Percentiles rank a stretch among this genome's conserved stretches.
Evolutionary conservation across 306 rosid genomes (phyloP).

Genomic region (Gillenia trifoliata): DNA sequence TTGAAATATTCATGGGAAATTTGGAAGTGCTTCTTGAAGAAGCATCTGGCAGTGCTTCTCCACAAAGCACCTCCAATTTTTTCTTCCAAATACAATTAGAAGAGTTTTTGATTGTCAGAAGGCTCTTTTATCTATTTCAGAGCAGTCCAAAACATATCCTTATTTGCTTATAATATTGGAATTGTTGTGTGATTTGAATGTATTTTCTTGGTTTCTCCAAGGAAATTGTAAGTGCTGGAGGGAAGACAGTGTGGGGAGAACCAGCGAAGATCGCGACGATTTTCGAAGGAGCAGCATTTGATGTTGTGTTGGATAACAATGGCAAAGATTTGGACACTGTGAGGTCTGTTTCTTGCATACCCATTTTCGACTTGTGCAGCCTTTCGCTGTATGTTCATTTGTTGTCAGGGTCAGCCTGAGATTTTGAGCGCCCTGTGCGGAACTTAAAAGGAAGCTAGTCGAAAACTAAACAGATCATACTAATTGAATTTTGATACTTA

Average conservation of each 20-base stretch:
- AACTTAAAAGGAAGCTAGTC: background rate
- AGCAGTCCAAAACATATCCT: too few species aligned
- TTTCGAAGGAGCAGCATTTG: constrained; percentile 66
- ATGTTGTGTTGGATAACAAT: constrained; percentile 91
- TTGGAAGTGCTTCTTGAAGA: background rate
- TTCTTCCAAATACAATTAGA: too few species aligned
- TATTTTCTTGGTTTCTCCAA: background rate
- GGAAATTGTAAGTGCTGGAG: constrained; percentile 92
- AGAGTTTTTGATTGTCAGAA: too few species aligned
- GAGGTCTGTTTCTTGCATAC: constrained; percentile 39
- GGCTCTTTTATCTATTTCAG: too few species aligned
- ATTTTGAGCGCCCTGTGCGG: too few species aligned
- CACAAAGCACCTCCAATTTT: too few species aligned
- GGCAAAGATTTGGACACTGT: constrained; percentile 88
- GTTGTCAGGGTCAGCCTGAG: background rate
- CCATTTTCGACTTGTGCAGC: background rate
- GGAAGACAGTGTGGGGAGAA: constrained; percentile 76
- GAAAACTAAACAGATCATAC: background rate
- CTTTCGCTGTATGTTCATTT: background rate
- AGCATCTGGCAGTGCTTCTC: too few species aligned
- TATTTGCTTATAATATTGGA: background rate
- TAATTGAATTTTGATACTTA: constrained; percentile 16
- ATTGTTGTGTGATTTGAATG: background rate
- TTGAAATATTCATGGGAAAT: background rate
- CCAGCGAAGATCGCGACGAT: constrained; percentile 63